These are phyloP conservation scores for Geranium incanum DNA, from an alignment of 441 rosid genomes.

Conservation along the genomic window DNA sequence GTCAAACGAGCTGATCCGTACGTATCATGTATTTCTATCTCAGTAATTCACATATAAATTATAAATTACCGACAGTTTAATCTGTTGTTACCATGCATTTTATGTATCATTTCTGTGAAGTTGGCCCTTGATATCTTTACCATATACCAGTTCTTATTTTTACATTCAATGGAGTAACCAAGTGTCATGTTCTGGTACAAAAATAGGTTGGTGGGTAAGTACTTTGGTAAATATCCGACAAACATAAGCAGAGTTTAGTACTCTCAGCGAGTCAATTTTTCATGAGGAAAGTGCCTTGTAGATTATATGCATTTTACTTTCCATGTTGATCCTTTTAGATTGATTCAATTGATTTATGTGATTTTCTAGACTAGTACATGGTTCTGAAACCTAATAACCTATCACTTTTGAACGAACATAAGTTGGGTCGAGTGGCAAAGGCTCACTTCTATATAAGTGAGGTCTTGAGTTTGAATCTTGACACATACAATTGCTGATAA, in stretches of 20 bases:
- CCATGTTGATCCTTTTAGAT: neutral
- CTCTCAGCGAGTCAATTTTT: constrained; percentile 3
- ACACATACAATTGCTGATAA: no score
- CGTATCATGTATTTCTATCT: constrained; percentile 13
- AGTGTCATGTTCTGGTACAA: neutral
- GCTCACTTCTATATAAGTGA: no score
- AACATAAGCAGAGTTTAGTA: neutral
- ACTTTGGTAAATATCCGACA: neutral
- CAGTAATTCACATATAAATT: constrained; percentile 2
- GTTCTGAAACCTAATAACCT: neutral
- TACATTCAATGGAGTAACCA: neutral
- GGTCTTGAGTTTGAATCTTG: no score
- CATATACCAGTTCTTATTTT: neutral
- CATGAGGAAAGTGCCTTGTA: neutral
- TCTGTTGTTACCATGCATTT: neutral
- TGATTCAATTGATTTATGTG: neutral
- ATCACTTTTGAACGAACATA: neutral
- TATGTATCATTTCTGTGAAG: neutral
- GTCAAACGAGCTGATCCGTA: constrained; percentile 28
- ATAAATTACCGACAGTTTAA: neutral
- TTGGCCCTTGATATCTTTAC: constrained; percentile 2
- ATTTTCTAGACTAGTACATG: neutral
- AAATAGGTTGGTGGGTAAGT: neutral
- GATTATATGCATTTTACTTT: neutral
- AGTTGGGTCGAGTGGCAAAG: no score